Evolutionary conservation across 2,329 filamentous ascomycete species (phyloP).

Genomic region (Epichloe amarillans): DNA sequence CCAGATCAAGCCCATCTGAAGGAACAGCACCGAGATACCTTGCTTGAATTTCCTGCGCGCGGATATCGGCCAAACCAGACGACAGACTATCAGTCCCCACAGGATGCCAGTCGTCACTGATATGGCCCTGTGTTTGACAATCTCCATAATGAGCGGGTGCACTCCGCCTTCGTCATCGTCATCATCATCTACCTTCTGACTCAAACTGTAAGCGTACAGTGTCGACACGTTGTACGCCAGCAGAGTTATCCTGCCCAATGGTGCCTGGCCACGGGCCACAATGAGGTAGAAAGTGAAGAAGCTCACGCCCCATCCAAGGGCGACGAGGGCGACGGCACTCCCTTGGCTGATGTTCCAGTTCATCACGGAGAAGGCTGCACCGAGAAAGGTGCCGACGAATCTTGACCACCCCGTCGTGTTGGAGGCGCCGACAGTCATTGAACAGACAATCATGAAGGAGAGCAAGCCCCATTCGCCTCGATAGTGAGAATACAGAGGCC

Average conservation of each 20-base stretch:
- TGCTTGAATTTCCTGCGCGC: slow-evolving; percentile 74
- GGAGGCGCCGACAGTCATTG: slow-evolving; percentile 84
- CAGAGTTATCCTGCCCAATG: slow-evolving; percentile 79
- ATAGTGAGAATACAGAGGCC: slow-evolving; percentile 68
- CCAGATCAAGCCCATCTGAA: slow-evolving; percentile 89
- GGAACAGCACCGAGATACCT: slow-evolving; percentile 69
- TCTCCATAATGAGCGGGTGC: slow-evolving; percentile 68
- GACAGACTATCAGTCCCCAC: slow-evolving; percentile 78
- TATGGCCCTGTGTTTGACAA: slow-evolving; percentile 69
- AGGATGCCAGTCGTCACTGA: slow-evolving; percentile 70
- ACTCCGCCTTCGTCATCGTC: slow-evolving; percentile 71
- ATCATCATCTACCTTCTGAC: slow-evolving; percentile 58
- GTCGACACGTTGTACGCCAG: slow-evolving; percentile 87
- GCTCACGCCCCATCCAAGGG: slow-evolving; percentile 66
- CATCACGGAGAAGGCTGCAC: slow-evolving; percentile 56
- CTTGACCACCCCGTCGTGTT: slow-evolving; percentile 79
- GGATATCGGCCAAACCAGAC: slow-evolving; percentile 79
- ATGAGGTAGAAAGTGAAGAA: slow-evolving; percentile 77
- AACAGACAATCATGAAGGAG: slow-evolving; percentile 91
- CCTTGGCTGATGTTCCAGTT: slow-evolving; percentile 64
- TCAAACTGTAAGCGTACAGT: slow-evolving; percentile 78
- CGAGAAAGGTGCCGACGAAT: slow-evolving; percentile 69
- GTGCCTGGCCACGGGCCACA: slow-evolving; percentile 62
- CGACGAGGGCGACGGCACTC: slow-evolving; percentile 55
- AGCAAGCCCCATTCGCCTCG: slow-evolving; percentile 89